Conservation (phyloP, 2,329 filamentous ascomycete genomes). For the Monilinia polystroma region DNA sequence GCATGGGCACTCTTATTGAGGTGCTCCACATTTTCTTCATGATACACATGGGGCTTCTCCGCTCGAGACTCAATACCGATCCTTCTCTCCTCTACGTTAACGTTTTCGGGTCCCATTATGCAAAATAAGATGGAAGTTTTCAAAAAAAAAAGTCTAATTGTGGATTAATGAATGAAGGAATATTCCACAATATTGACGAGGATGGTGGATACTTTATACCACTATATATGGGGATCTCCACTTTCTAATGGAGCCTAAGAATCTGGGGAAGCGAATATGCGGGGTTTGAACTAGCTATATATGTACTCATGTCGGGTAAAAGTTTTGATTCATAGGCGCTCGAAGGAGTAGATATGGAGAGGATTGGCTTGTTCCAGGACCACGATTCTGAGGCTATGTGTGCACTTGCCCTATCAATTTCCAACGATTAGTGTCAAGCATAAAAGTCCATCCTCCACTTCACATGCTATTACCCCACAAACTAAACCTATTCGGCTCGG, state of each 20-base stretch:
- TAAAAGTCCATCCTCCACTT: background rate
- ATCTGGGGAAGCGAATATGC: slow-evolving; percentile 7
- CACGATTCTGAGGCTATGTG: no score
- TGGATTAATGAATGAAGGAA: background rate
- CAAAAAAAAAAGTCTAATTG: background rate
- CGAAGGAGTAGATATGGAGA: no score
- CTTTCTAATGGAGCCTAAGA: background rate
- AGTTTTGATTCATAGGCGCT: no score
- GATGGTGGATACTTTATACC: background rate
- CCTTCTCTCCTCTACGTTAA: slow-evolving; percentile 4
- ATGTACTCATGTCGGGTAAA: no score
- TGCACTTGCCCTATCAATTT: no score
- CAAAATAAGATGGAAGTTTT: background rate
- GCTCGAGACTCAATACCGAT: slow-evolving; percentile 10
- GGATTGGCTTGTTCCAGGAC: no score
- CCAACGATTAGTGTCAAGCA: no score
- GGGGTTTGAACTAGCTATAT: background rate
- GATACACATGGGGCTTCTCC: slow-evolving; percentile 24
- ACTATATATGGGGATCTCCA: background rate
- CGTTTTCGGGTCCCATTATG: slow-evolving; percentile 1
- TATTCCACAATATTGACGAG: background rate
- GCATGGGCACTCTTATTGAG: slow-evolving; percentile 26
- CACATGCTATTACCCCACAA: background rate
- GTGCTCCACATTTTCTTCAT: slow-evolving; percentile 27
- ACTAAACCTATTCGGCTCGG: background rate